Conservation (phyloP, 2,329 filamentous ascomycete genomes). For the Thermoascus crustaceus region DNA sequence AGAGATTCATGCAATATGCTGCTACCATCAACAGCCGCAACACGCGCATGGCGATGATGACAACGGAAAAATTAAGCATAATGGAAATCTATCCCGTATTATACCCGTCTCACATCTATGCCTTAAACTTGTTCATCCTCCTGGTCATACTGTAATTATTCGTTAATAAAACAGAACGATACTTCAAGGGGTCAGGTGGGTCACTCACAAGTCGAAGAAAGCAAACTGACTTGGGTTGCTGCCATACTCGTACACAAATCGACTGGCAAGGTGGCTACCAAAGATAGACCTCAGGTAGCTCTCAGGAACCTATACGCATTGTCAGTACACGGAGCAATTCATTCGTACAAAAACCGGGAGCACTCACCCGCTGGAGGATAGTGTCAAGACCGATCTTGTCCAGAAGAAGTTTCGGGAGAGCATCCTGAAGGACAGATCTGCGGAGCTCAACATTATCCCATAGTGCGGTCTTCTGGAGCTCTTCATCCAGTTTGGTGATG, state of each 20-base stretch:
- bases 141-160: slow-evolving; percentile 28
- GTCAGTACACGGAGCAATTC: slow-evolving; percentile 13
- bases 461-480: slow-evolving; percentile 84
- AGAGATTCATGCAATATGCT: no score
- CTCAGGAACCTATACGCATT: slow-evolving; percentile 61
- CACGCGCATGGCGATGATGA: no score
- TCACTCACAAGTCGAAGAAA: slow-evolving; percentile 92
- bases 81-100: slow-evolving; percentile 6
- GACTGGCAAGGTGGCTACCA: slow-evolving; percentile 85
- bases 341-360: background rate
- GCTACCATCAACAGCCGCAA: no score
- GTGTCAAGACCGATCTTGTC: slow-evolving; percentile 86
- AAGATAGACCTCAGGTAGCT: slow-evolving; percentile 92
- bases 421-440: slow-evolving; percentile 69
- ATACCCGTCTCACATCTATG: slow-evolving; percentile 14
- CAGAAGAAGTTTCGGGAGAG: slow-evolving; percentile 73
- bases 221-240: slow-evolving; percentile 91
- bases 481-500: slow-evolving; percentile 94
- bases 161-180: slow-evolving; percentile 7
- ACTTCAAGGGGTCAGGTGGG: background rate
- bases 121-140: slow-evolving; percentile 23
- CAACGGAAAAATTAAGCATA: no score
- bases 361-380: slow-evolving; percentile 66
- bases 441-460: slow-evolving; percentile 79
- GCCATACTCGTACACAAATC: slow-evolving; percentile 94